These are phyloP conservation scores for Stephanodiscus minutulus DNA, from an alignment of 108 stramenopile species.

Conservation along the genomic window DNA sequence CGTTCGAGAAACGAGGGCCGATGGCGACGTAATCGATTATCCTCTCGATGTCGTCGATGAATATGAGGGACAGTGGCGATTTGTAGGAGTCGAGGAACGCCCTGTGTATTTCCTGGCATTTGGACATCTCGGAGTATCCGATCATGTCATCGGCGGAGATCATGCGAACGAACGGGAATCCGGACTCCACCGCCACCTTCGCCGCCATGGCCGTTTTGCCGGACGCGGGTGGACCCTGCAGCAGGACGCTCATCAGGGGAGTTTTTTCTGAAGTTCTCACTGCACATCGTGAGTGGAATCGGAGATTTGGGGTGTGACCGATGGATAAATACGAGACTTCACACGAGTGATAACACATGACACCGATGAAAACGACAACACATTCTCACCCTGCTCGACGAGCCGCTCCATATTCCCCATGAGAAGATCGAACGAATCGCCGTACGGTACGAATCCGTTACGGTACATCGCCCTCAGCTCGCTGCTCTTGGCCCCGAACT, in stretches of 20 bases:
- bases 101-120: conserved; percentile 90
- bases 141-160: conserved; percentile 98
- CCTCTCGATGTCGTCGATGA: conserved; percentile 98
- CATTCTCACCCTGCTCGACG: conserved; percentile 81
- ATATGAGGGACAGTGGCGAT: conserved; percentile 93
- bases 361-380: conserved; percentile 9
- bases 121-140: conserved; percentile 85
- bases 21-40: conserved; percentile 97
- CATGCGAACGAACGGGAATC: conserved; percentile 95
- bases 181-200: conserved; percentile 90
- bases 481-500: conserved; percentile 90
- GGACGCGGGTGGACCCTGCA: conserved; percentile 81
- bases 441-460: conserved; percentile 96
- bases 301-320: conserved; percentile 1
- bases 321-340: neutral
- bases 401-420: conserved; percentile 82
- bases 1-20: conserved; percentile 96
- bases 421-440: conserved; percentile 85
- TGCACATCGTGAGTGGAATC: neutral
- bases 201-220: conserved; percentile 99
- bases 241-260: conserved; percentile 91
- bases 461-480: conserved; percentile 92
- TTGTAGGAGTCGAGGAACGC: conserved; percentile 98
- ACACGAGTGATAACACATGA: too few relatives aligned
- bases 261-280: conserved; percentile 84